Conservation (phyloP, 495 filamentous ascomycete genomes). For the Aspergillus sclerotioniger region DNA sequence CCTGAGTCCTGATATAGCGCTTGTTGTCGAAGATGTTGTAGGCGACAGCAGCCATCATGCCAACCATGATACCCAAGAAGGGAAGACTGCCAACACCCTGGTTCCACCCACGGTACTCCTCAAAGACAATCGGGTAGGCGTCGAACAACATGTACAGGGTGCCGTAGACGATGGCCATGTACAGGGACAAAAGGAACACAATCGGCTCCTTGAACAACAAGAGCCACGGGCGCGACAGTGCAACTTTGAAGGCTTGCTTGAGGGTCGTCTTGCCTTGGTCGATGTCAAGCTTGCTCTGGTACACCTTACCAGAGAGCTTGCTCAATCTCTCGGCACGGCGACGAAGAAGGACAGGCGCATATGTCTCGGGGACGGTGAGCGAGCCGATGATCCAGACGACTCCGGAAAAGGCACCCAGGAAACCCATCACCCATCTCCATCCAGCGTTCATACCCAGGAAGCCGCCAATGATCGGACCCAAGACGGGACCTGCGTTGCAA, state of each 20-base stretch:
- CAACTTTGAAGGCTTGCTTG: slow-evolving; percentile 39
- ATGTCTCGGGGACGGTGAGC: slow-evolving; percentile 59
- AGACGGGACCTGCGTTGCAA: slow-evolving; percentile 46
- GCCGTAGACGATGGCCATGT: slow-evolving; percentile 74
- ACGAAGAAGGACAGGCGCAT: slow-evolving; percentile 57
- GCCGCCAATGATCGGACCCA: slow-evolving; percentile 60
- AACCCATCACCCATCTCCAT: slow-evolving; percentile 68
- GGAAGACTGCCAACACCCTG: slow-evolving; percentile 70
- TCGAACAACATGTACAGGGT: slow-evolving; percentile 84
- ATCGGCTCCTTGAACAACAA: slow-evolving; percentile 56
- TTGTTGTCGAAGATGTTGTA: slow-evolving; percentile 52
- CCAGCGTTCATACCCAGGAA: slow-evolving; percentile 59
- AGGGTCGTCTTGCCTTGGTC: slow-evolving; percentile 41
- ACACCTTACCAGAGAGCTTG: slow-evolving; percentile 56
- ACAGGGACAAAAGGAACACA: slow-evolving; percentile 63
- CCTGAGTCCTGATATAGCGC: slow-evolving; percentile 39
- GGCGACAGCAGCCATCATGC: slow-evolving; percentile 66
- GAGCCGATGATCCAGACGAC: slow-evolving; percentile 54
- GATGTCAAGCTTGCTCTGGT: slow-evolving; percentile 47
- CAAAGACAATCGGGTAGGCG: slow-evolving; percentile 77
- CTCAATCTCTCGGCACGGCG: slow-evolving; percentile 52
- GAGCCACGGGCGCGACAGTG: slow-evolving; percentile 50
- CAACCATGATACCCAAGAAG: slow-evolving; percentile 78
- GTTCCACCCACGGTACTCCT: slow-evolving; percentile 68
- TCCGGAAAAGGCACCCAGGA: slow-evolving; percentile 50